phyloP scores from a whole-genome alignment of 2,329 filamentous ascomycete genomes.

The Fusarium sp. region DNA sequence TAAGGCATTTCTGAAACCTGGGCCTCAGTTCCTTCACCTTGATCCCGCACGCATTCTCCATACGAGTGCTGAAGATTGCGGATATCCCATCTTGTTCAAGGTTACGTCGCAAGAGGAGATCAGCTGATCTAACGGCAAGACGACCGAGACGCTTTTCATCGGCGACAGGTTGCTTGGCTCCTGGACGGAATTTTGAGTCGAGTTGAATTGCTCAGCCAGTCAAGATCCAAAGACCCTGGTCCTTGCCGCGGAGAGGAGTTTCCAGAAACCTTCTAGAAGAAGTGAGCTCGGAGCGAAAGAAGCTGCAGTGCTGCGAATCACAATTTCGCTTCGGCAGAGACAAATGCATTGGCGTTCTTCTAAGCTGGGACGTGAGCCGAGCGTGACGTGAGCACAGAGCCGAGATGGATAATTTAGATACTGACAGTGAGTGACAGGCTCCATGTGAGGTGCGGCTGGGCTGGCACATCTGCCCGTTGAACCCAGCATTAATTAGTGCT shows the following conservation, averaged over 20 bases:
- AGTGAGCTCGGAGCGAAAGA: conserved; percentile 27
- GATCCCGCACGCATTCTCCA: background rate
- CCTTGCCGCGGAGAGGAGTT: conserved; percentile 33
- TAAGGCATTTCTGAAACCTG: conserved; percentile 15
- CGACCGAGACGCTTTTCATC: conserved; percentile 13
- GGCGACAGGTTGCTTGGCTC: conserved; percentile 30
- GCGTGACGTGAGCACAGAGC: conserved; percentile 33
- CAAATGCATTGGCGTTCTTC: conserved; percentile 27
- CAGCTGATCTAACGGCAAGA: conserved; percentile 26
- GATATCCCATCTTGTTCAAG: conserved; percentile 9
- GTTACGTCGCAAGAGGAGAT: conserved; percentile 12
- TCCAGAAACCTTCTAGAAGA: conserved; percentile 48
- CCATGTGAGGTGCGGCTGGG: conserved; percentile 24
- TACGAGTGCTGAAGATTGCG: conserved; percentile 12
- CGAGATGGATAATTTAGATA: conserved; percentile 16
- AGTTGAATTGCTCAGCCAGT: conserved; percentile 39
- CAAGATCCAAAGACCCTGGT: conserved; percentile 17
- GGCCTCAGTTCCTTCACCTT: conserved; percentile 11
- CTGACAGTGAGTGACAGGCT: conserved; percentile 16
- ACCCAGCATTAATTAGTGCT: conserved; percentile 24
- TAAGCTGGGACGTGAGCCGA: conserved; percentile 18
- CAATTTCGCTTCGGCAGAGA: conserved; percentile 39
- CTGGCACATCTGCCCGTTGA: conserved; percentile 21
- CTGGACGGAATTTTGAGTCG: conserved; percentile 45
- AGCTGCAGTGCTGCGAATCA: conserved; percentile 34